Evolutionary conservation across 1,284 basidiomycete genomes (phyloP), one percentile per base, ranked within the genome.

Genomic region (Chiua sp.): DNA sequence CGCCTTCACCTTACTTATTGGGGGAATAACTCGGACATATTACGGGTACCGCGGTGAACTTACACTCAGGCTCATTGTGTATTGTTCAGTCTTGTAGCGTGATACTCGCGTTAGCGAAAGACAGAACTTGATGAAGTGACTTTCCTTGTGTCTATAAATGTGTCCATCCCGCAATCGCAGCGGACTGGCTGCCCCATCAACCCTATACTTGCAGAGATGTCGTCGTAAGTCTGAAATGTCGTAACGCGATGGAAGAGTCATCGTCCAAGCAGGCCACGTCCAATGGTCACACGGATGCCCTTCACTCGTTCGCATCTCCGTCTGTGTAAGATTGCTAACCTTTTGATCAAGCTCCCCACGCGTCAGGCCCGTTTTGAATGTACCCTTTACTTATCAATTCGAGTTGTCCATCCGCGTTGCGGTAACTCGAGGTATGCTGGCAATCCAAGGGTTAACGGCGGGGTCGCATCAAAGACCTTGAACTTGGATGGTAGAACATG

Each of bases 41-140:
- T 57, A 91, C 90, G 2, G 91, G 90, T 16, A 90, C 44, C 88
- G 88, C n/a, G 88, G 20, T 8, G 93, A 93, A 8, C 93, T 96
- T 28, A 94, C 93, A 0, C 78, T 95, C 22, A 69, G 30, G 30
- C 30, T n/a, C n/a, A n/a, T n/a, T n/a, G n/a, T n/a, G n/a, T 32
- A 32, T 10, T 95, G 71, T 76, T 94, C 26, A 91, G 88, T 67
- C 69, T 93, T 2, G 92, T 91, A n/a, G n/a, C n/a, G n/a, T n/a
- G n/a, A 0, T 83, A 82, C 65, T 85, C 50, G 92, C 94, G 15
- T 95, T 87, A 85, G 74, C 46, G 76, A 82, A 22, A 84, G 18
- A 86, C 2, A 96, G 95, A 77, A 86, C 96, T 20, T 56, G 71
- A 79, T 39, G 84, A 82, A 51, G 93, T 92, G 0, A 71, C 86